Evolutionary conservation across 441 rosid genomes (phyloP).

Genomic region (Monsonia emarginata): DNA sequence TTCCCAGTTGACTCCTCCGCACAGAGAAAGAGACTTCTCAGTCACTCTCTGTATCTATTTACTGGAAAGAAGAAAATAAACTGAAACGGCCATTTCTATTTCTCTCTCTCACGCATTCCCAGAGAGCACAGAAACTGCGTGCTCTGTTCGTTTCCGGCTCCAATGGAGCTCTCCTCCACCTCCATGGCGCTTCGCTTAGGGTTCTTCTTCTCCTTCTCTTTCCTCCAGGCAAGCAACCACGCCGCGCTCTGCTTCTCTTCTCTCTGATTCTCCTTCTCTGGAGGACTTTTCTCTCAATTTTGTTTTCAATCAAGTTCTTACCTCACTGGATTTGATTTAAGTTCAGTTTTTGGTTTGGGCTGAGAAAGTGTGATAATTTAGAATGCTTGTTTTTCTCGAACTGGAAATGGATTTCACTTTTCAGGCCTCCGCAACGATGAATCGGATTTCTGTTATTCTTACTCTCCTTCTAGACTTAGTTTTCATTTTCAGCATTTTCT

Average conservation of each 20-base stretch:
- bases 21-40: neutral
- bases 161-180: slow-evolving; percentile 21
- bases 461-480: neutral
- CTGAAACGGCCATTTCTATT: neutral
- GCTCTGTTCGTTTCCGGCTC: neutral
- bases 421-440: neutral
- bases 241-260: neutral
- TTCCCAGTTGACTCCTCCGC: neutral
- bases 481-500: neutral
- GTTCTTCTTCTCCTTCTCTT: slow-evolving; percentile 21
- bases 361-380: neutral
- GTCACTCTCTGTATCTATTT: neutral
- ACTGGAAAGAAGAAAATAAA: neutral
- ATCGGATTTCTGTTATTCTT: neutral
- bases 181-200: slow-evolving; percentile 8
- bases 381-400: neutral
- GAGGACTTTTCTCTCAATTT: neutral
- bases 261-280: neutral
- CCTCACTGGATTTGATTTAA: neutral
- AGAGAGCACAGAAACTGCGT: neutral
- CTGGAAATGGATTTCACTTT: neutral
- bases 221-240: slow-evolving; percentile 28
- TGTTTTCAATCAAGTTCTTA: neutral
- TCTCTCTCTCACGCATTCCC: neutral
- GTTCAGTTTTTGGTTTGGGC: slow-evolving; percentile 4